These are phyloP conservation scores for Coemansia sp. DNA, from an alignment of 192 early-diverging fungal genomes.

Conservation along the genomic window DNA sequence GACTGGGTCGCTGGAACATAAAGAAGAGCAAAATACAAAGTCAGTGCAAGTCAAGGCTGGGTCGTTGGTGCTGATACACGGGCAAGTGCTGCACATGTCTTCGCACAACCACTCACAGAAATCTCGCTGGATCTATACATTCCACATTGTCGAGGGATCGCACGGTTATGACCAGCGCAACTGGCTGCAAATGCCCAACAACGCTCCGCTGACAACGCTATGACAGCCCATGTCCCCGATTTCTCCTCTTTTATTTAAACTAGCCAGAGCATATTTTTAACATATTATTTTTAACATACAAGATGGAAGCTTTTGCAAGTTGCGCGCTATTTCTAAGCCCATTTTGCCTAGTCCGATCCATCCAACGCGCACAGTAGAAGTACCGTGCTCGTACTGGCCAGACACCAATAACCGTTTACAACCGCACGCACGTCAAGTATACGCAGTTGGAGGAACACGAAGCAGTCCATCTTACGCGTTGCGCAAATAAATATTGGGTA, in stretches of 20 bases:
- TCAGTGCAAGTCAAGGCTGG: slow-evolving; percentile 51
- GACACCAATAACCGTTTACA: slow-evolving; percentile 57
- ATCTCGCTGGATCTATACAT: slow-evolving; percentile 91
- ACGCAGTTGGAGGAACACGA: no score
- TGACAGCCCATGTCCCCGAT: neutral
- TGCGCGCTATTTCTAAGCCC: slow-evolving; percentile 63
- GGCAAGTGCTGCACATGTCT: slow-evolving; percentile 80
- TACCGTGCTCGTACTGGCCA: slow-evolving; percentile 37
- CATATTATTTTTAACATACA: neutral
- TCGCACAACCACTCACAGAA: slow-evolving; percentile 72
- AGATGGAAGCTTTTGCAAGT: slow-evolving; percentile 50
- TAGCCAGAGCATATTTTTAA: neutral
- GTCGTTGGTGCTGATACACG: slow-evolving; percentile 87
- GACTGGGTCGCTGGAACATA: neutral
- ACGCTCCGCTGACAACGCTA: slow-evolving; percentile 26
- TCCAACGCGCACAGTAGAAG: slow-evolving; percentile 38
- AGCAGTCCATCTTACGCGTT: neutral
- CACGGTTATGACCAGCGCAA: slow-evolving; percentile 73
- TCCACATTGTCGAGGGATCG: slow-evolving; percentile 85
- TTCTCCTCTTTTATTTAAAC: neutral
- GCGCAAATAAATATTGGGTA: slow-evolving; percentile 16
- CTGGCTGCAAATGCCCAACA: slow-evolving; percentile 63
- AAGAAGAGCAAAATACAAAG: slow-evolving; percentile 1
- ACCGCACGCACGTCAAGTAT: slow-evolving; percentile 57
- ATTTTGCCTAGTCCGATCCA: slow-evolving; percentile 68